These are phyloP conservation scores for Paraconiothyrium brasiliense DNA, from an alignment of 2,329 filamentous ascomycete species.

Conservation along the genomic window DNA sequence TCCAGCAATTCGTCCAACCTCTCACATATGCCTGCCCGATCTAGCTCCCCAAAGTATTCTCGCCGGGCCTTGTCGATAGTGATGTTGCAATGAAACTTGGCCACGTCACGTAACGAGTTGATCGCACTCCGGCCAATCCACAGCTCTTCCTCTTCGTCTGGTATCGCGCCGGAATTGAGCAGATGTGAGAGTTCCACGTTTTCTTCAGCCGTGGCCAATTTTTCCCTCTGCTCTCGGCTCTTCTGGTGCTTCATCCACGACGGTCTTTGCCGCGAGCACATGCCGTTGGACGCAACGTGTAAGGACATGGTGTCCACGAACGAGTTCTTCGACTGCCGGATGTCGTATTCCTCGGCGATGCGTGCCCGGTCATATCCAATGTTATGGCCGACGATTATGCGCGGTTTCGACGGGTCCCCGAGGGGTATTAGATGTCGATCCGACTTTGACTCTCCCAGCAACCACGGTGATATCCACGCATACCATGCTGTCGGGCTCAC, in stretches of 20 bases:
- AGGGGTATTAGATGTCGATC: conserved; percentile 86
- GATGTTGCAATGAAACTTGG: conserved; percentile 92
- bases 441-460: conserved; percentile 81
- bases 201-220: conserved; percentile 75
- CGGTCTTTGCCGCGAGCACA: conserved; percentile 95
- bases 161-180: conserved; percentile 71
- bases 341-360: conserved; percentile 85
- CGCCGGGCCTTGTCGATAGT: conserved; percentile 89
- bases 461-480: conserved; percentile 95
- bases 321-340: conserved; percentile 82
- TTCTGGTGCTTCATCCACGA: conserved; percentile 99
- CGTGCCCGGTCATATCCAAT: conserved; percentile 93
- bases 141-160: conserved; percentile 89
- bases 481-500: conserved; percentile 93
- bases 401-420: conserved; percentile 75
- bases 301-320: conserved; percentile 98
- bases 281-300: conserved; percentile 96
- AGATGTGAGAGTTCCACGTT: conserved; percentile 76
- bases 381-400: conserved; percentile 92
- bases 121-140: conserved; percentile 96
- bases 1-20: conserved; percentile 85
- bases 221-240: conserved; percentile 82
- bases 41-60: conserved; percentile 85
- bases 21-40: conserved; percentile 73
- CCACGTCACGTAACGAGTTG: conserved; percentile 94